A percentile compares a stretch with the other conserved stretches of the same genome.
phyloP scores from a whole-genome alignment of 2,329 filamentous ascomycete species.

The Mariannaea elegans region DNA sequence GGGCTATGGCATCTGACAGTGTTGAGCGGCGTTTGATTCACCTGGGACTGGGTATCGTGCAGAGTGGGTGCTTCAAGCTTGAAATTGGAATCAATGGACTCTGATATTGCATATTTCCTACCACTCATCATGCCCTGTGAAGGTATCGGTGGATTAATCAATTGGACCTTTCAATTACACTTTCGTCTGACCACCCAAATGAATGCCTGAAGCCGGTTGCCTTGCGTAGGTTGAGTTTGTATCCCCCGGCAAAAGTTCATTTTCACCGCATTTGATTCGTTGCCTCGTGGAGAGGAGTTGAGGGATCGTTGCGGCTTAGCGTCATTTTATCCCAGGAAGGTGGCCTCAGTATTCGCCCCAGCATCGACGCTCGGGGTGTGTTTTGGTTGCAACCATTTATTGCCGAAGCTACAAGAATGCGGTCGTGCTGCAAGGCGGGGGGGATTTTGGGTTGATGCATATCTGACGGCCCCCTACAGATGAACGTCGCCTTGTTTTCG shows the following conservation, averaged over 20 bases:
- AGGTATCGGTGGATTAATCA: background rate
- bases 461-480: too few species aligned
- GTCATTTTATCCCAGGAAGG: background rate
- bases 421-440: too few species aligned
- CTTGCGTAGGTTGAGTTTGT: background rate
- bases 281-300: slow-evolving; percentile 1
- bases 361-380: too few species aligned
- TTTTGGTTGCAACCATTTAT: too few species aligned
- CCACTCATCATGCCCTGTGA: background rate
- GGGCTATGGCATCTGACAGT: slow-evolving; percentile 2
- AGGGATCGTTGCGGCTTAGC: slow-evolving; percentile 3
- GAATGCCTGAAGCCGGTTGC: background rate
- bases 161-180: slow-evolving; percentile 6
- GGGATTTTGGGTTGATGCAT: too few species aligned
- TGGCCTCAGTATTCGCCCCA: background rate
- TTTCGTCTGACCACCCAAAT: slow-evolving; percentile 1
- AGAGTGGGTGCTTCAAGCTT: background rate
- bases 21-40: slow-evolving; percentile 17
- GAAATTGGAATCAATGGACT: background rate
- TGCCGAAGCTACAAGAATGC: too few species aligned
- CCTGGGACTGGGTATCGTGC: slow-evolving; percentile 1
- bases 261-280: slow-evolving; percentile 9
- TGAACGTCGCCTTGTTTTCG: background rate
- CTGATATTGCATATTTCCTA: background rate
- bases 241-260: background rate